Base-by-base conservation (phyloP, 805 yeast genomes). In the Myxozyma udenii region DNA sequence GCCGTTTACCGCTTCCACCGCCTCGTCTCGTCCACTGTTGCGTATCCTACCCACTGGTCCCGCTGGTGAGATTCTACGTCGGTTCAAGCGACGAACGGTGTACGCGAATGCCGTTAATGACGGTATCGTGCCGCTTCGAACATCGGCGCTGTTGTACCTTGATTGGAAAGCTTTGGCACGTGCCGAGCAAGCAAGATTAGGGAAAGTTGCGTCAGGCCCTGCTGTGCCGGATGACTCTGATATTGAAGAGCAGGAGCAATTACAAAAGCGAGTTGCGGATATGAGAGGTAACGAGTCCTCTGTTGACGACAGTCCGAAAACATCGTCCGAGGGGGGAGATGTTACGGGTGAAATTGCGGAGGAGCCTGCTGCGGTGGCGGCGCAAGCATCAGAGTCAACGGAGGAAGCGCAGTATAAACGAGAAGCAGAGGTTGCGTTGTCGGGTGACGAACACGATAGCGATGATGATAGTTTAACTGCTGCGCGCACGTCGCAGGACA, bases 111-210 rank as follows among this genome's bases (percentile, higher is more conserved):
- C 86, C 0, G 74, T 87, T 18, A 84, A 93, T 67, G 98, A 93
- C 70, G 98, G 98, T 1, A 89, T 93, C 47, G 98, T 93, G 1
- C 98, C 98, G 0, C 71, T 93, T 61, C 73, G 98, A 46, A 93
- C 98, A 0, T 82, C 96, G 0, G 46, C 97, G 0, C 70, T 91
- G 47, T 68, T 91, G 24, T 91, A 84, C 63, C 68, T 93, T 12
- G 98, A 93, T 66, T 89, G 95, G 85, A 77, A 78, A 52, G 95
- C 88, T 2, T 70, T 85, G 16, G 71, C 77, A 2, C 74, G 75
- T 43, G 84, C 83, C 0, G 68, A 71, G 5, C 66, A 66, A 42
- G 72, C 73, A 2, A 57, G 54, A 76, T 9, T 9, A 28, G 33
- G 33, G 9, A 28, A 28, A 28, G 14, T 9, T 9, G 33, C 33